Evolutionary conservation across 192 early-diverging fungal genomes (phyloP).

Genomic region (Piromyces finnis): DNA sequence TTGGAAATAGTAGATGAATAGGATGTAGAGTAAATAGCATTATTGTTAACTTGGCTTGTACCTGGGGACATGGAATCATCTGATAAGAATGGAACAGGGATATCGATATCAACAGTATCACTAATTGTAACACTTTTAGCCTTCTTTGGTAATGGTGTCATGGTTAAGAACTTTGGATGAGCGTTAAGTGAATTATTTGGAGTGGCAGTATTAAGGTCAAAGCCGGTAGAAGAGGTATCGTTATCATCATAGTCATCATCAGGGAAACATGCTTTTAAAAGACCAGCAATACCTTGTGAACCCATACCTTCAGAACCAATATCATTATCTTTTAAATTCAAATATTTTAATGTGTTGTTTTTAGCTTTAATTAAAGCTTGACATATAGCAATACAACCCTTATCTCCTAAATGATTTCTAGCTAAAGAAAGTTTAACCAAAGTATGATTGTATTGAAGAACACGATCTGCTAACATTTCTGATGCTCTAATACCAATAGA

Average conservation of each 20-base stretch:
- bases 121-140: neutral
- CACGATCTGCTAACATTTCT: neutral
- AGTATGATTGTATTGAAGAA: neutral
- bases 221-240: neutral
- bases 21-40: neutral
- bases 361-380: neutral
- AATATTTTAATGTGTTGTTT: neutral
- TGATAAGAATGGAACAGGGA: neutral
- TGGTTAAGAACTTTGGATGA: neutral
- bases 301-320: neutral
- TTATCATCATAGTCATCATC: neutral
- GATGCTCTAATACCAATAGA: neutral
- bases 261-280: neutral
- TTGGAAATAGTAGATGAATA: neutral
- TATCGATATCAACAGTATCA: neutral
- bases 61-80: neutral
- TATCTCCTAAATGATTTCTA: neutral
- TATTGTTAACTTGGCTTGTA: neutral
- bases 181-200: neutral
- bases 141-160: neutral
- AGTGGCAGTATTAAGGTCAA: neutral
- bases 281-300: neutral
- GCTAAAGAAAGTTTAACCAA: neutral
- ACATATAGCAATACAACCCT: neutral
- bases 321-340: neutral